Evolutionary conservation across 805 yeast species (phyloP).

Genomic region (Priceomyces medius): DNA sequence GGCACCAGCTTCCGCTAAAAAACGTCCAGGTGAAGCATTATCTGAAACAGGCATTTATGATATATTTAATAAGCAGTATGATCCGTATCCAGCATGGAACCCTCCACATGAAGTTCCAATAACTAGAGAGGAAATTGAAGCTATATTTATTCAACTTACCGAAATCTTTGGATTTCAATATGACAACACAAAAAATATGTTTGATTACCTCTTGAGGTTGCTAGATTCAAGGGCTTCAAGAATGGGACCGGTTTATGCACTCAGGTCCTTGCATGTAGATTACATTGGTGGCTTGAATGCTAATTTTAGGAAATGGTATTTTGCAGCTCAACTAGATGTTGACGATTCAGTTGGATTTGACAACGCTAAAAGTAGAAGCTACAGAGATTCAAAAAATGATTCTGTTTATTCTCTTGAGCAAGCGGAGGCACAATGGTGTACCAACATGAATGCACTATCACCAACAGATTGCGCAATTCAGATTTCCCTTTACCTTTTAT

Average conservation of each 20-base stretch:
- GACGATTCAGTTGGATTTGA: constrained; percentile 61
- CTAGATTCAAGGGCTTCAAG: constrained; percentile 71
- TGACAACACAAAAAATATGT: constrained; percentile 66
- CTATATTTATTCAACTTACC: constrained; percentile 51
- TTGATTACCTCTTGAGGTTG: constrained; percentile 59
- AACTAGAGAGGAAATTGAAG: constrained; percentile 52
- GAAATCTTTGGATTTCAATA: constrained; percentile 65
- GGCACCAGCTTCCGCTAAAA: constrained; percentile 25
- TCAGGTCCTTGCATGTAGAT: constrained; percentile 71
- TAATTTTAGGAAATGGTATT: constrained; percentile 89
- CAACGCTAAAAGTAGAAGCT: constrained; percentile 41
- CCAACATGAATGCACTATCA: constrained; percentile 53
- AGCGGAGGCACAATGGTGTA: constrained; percentile 58
- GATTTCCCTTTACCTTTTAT: constrained; percentile 58
- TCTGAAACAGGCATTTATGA: constrained; percentile 34
- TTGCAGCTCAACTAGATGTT: constrained; percentile 76
- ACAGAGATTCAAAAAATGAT: constrained; percentile 11
- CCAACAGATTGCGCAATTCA: constrained; percentile 62
- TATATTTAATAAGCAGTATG: constrained; percentile 42
- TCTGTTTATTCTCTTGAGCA: constrained; percentile 16
- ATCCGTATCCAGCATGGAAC: constrained; percentile 58
- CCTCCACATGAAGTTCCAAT: constrained; percentile 46
- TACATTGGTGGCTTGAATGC: constrained; percentile 90
- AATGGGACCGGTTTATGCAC: constrained; percentile 54
- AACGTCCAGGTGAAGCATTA: constrained; percentile 32